Evolutionary conservation across 2,329 filamentous ascomycete species (phyloP).

Genomic region (Clonostachys sp.): DNA sequence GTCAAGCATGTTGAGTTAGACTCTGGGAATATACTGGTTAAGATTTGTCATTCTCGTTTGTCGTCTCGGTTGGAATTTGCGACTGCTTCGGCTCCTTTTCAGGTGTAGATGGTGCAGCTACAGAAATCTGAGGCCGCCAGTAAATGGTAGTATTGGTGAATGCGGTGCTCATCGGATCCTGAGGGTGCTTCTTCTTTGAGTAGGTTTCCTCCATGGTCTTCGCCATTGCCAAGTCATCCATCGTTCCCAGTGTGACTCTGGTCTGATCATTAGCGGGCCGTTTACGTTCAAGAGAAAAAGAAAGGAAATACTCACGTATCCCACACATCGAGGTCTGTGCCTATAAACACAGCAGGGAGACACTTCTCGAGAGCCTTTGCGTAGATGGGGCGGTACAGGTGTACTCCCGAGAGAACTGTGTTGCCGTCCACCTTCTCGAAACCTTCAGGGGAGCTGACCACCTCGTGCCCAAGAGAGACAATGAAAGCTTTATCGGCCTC

Average conservation of each 20-base stretch:
- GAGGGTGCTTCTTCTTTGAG: slow-evolving; percentile 9
- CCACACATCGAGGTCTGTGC: slow-evolving; percentile 48
- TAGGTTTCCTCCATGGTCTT: slow-evolving; percentile 15
- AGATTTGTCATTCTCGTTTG: neutral
- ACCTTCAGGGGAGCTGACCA: slow-evolving; percentile 45
- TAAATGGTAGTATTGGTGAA: slow-evolving; percentile 19
- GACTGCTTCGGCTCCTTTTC: neutral
- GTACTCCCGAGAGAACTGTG: slow-evolving; percentile 58
- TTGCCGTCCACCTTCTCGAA: slow-evolving; percentile 41
- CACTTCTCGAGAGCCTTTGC: slow-evolving; percentile 37
- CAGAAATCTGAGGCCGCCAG: slow-evolving; percentile 6
- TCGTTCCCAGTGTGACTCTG: slow-evolving; percentile 7
- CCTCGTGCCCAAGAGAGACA: slow-evolving; percentile 44
- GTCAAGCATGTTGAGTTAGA: neutral
- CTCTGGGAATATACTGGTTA: neutral
- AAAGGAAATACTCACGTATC: slow-evolving; percentile 38
- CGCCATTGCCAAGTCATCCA: slow-evolving; percentile 13
- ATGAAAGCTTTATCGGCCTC: slow-evolving; percentile 46
- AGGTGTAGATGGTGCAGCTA: neutral
- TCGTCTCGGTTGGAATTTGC: neutral
- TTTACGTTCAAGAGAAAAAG: neutral
- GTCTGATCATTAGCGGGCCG: neutral
- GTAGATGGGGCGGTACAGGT: slow-evolving; percentile 53
- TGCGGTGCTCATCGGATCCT: slow-evolving; percentile 9
- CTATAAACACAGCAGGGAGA: slow-evolving; percentile 52